These are phyloP conservation scores for Crithidia expoeki DNA, from an alignment of 208 protist species.

Conservation along the genomic window DNA sequence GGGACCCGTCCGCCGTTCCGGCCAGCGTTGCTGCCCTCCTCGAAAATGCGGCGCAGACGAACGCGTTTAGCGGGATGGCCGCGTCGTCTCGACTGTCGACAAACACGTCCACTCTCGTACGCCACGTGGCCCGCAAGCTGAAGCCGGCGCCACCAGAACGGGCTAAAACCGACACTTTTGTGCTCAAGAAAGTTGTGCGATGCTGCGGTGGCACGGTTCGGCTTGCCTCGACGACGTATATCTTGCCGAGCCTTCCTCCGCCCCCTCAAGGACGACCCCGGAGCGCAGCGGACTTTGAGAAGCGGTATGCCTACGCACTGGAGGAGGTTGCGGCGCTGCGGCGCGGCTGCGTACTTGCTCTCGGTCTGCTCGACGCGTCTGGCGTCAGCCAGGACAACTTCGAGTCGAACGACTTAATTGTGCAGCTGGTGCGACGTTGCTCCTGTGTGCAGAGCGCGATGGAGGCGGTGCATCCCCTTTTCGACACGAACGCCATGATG, in stretches of 20 bases:
- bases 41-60: background rate
- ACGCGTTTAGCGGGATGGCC: background rate
- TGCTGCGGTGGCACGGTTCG: background rate
- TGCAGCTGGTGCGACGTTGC: constrained; percentile 40
- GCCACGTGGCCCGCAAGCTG: constrained; percentile 31
- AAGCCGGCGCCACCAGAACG: constrained; percentile 37
- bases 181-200: constrained; percentile 17
- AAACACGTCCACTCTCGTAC: constrained; percentile 14
- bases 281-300: constrained; percentile 13
- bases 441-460: constrained; percentile 44
- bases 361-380: constrained; percentile 28
- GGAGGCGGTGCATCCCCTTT: constrained; percentile 25
- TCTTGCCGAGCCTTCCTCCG: constrained; percentile 9
- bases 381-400: constrained; percentile 9
- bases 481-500: constrained; percentile 16
- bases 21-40: background rate
- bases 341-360: constrained; percentile 31
- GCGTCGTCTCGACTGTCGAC: constrained; percentile 1
- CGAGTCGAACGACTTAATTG: constrained; percentile 28
- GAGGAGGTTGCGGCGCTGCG: constrained; percentile 30
- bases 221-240: constrained; percentile 9
- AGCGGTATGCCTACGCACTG: constrained; percentile 8
- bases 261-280: background rate
- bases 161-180: constrained; percentile 12
- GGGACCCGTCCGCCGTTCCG: background rate